Evolutionary conservation across 31 red algal genomes (phyloP).

Genomic region (Asparagopsis taxiformis): DNA sequence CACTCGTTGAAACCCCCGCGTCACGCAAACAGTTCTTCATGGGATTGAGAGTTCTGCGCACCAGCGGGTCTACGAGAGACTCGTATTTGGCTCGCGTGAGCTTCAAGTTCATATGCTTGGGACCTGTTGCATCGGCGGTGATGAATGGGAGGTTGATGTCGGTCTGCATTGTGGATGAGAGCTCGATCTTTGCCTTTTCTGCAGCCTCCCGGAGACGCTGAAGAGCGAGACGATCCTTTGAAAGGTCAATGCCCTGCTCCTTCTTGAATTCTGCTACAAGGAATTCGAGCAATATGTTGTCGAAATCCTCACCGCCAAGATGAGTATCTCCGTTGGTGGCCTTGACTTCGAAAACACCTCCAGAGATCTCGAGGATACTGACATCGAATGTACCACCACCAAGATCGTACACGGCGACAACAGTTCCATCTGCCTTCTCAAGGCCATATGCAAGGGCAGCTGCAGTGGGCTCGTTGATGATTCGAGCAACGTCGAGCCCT

Average conservation of each 20-base stretch:
- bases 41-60: constrained; percentile 80
- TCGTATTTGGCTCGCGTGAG: constrained; percentile 96
- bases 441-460: constrained; percentile 94
- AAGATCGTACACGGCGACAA: constrained; percentile 95
- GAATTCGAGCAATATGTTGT: constrained; percentile 83
- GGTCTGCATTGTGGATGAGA: constrained; percentile 92
- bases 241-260: constrained; percentile 95
- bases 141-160: constrained; percentile 98
- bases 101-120: constrained; percentile 98
- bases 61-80: constrained; percentile 81
- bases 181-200: constrained; percentile 97
- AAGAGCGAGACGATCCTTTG: constrained; percentile 85
- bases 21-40: constrained; percentile 97
- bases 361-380: constrained; percentile 96
- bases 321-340: constrained; percentile 98
- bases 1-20: constrained; percentile 74
- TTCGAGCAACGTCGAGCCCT: constrained; percentile 93
- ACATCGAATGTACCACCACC: constrained; percentile 99
- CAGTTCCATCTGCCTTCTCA: constrained; percentile 87
- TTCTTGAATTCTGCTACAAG: constrained; percentile 95
- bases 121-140: constrained; percentile 92
- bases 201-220: constrained; percentile 94
- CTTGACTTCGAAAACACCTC: constrained; percentile 99
- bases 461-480: constrained; percentile 99
- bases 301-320: constrained; percentile 99